These are phyloP conservation scores for Verticillium tricorpus DNA, from an alignment of 2,329 filamentous ascomycete genomes.

Conservation along the genomic window DNA sequence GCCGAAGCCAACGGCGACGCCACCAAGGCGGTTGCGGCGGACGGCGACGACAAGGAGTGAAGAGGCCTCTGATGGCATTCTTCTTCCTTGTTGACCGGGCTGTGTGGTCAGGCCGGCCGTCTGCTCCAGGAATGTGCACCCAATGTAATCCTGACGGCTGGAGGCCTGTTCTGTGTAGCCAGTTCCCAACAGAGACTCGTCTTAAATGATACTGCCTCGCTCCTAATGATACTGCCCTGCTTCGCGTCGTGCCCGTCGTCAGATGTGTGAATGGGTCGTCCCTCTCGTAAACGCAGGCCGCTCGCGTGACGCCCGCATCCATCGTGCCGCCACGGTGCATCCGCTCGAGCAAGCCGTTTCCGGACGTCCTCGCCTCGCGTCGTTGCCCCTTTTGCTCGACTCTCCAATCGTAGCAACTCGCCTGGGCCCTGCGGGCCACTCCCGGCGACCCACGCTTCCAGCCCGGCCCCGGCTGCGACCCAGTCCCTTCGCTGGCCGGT, in stretches of 20 bases:
- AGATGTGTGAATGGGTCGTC: no score
- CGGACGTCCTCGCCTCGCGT: background rate
- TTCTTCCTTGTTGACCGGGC: background rate
- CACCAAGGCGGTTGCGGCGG: slow-evolving; percentile 14
- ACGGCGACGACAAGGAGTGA: slow-evolving; percentile 12
- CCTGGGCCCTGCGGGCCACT: background rate
- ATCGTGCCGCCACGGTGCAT: background rate
- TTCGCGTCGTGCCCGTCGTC: background rate
- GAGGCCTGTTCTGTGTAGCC: background rate
- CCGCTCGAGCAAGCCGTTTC: background rate
- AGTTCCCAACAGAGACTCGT: background rate
- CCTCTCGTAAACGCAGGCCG: no score
- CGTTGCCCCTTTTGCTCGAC: background rate
- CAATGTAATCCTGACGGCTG: background rate
- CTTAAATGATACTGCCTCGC: background rate
- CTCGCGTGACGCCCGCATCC: no score
- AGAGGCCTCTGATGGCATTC: background rate
- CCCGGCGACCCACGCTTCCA: background rate
- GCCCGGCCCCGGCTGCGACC: background rate
- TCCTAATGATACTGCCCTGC: background rate
- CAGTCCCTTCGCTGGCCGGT: background rate
- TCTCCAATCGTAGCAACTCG: background rate
- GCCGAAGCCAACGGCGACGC: slow-evolving; percentile 18
- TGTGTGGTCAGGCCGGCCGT: background rate
- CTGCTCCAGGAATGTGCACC: background rate